Conservation (phyloP, 164 flowering plant species). For the Annona squamosa region DNA sequence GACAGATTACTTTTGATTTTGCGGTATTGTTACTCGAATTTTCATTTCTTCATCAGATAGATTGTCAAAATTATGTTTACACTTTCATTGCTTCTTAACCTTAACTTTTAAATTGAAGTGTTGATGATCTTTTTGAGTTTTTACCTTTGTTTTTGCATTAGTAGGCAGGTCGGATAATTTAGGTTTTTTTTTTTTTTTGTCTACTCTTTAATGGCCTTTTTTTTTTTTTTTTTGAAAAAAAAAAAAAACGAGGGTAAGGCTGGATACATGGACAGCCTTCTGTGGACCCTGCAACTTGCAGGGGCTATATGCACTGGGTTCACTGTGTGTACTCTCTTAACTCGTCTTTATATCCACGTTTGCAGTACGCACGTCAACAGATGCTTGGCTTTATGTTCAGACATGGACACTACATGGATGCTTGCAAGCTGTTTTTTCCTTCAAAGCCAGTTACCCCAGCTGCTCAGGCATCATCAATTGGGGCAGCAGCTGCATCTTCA, state of each 20-base stretch:
- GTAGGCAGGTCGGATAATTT: neutral
- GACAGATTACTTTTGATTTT: neutral
- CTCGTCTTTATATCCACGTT: constrained; percentile 4
- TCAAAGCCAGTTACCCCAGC: constrained; percentile 58
- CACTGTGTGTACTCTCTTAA: neutral
- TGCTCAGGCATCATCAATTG: constrained; percentile 57
- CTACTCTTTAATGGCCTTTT: neutral
- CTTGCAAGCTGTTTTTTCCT: constrained; percentile 88
- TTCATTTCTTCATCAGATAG: neutral
- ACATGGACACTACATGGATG: constrained; percentile 83
- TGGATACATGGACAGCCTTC: neutral
- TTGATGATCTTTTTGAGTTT: neutral
- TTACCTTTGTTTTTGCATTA: neutral
- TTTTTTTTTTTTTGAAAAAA: no score
- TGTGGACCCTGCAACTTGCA: no score
- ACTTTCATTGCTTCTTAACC: neutral
- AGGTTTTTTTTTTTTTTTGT: neutral
- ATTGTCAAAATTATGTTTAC: neutral
- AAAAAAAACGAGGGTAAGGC: no score
- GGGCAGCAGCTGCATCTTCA: constrained; percentile 52
- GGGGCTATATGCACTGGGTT: neutral
- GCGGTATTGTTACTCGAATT: neutral
- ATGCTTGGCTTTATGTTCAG: constrained; percentile 83
- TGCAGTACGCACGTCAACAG: constrained; percentile 86
- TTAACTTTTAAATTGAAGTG: neutral